Evolutionary conservation across 257 asterid species (phyloP), one percentile per base, ranked within the genome.

Genomic region (Solanum ossicruentum): DNA sequence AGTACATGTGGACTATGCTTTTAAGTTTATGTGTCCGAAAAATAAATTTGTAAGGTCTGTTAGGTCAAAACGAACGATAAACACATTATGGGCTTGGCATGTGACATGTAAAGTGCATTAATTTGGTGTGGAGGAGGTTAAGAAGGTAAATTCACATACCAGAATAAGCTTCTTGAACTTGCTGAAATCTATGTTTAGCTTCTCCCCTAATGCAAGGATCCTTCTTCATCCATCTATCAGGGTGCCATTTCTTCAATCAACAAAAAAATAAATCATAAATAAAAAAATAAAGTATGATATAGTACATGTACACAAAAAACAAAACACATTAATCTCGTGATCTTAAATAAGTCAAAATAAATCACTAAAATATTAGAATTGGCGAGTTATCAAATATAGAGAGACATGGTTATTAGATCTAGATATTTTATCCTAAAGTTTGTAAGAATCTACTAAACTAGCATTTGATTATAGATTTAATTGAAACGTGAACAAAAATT

Each of bases 151-250:
- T 41, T 61, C 39, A 12, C 67, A 63, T 36, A 87, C 92, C 88
- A 61, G 92, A 91, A 91, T 90, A 90, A 4, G 94, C 94, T 75
- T 91, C 91, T 72, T 91, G 92, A 73, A 90, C 84, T 69, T 87
- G 86, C 77, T 88, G 91, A 84, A 90, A 91, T 57, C 83, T 87
- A n/a, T 16, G 82, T 12, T 88, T 90, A 12, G 92, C 91, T 63
- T 90, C 90, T 43, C 87, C 88, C 7, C 84, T 84, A 21, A 82
- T 58, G 47, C 58, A 9, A 49, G 88, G 83, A 56, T 89, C 86
- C 85, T 26, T 87, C 84, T 80, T 87, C 81, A 60, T 85, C 88
- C 92, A 86, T 71, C 88, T 86, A 79, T 91, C 94, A 3, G 92
- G 92, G 80, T 91, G 91, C 94, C 91, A 88, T 86, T 90, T 88